Percentiles rank a stretch among this genome's conserved stretches.
These are phyloP conservation scores for Aureobasidium subglaciale DNA, from an alignment of 2,329 filamentous ascomycete species.

Conservation along the genomic window DNA sequence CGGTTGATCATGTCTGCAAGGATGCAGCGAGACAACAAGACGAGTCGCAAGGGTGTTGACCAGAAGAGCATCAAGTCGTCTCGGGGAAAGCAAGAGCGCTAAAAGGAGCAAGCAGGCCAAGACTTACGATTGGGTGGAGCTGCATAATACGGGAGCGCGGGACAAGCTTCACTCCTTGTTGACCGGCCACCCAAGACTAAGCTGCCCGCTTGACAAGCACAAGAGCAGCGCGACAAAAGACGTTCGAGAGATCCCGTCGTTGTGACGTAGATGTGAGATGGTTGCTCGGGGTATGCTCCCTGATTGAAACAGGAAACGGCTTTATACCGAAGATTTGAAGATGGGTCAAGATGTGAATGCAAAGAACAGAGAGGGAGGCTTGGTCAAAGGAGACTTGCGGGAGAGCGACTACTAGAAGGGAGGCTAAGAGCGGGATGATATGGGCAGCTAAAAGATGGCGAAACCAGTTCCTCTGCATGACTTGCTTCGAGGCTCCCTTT, in stretches of 20 bases:
- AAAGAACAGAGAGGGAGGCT: not conserved
- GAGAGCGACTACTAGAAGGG: not conserved
- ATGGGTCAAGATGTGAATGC: not conserved
- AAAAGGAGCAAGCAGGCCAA: too few relatives aligned
- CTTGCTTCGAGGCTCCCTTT: too few relatives aligned
- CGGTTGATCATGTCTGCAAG: not conserved
- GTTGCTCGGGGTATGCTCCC: not conserved
- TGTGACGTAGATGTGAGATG: constrained; percentile 1
- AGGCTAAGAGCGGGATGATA: not conserved
- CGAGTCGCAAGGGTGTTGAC: not conserved
- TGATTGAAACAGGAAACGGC: not conserved
- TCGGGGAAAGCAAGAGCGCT: not conserved
- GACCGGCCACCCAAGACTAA: not conserved
- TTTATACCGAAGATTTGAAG: not conserved
- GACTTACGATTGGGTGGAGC: not conserved
- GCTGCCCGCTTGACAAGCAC: not conserved
- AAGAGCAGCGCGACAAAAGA: not conserved
- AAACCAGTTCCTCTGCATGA: not conserved
- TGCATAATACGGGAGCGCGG: not conserved
- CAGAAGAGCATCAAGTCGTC: not conserved
- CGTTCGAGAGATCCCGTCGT: not conserved
- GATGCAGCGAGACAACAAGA: not conserved
- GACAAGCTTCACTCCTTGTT: not conserved
- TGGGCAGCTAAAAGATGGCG: constrained; percentile 3
- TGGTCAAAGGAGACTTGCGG: not conserved